Percentiles rank a stretch among this genome's conserved stretches.
Evolutionary conservation across 1,284 basidiomycete species (phyloP).

Genomic region (Trametes versicolor): DNA sequence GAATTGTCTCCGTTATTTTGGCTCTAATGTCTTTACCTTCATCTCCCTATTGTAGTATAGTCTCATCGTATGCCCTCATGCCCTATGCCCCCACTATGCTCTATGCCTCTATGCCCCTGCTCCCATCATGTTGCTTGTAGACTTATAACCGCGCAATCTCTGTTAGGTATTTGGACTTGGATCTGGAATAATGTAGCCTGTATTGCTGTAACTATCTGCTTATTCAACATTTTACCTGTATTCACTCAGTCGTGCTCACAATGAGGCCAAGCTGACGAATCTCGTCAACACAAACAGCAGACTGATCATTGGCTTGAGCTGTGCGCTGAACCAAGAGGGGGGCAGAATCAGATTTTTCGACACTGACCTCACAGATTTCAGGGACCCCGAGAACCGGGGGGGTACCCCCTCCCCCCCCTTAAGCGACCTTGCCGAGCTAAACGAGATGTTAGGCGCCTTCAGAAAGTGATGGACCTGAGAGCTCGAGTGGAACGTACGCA

Average conservation of each 20-base stretch:
- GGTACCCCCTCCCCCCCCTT: too few relatives aligned
- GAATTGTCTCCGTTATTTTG: background rate
- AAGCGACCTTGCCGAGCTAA: too few relatives aligned
- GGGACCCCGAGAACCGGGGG: too few relatives aligned
- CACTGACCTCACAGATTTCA: too few relatives aligned
- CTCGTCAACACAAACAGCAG: background rate
- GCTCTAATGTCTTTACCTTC: background rate
- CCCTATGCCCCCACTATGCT: conserved; percentile 11
- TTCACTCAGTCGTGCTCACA: background rate
- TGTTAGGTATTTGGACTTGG: background rate
- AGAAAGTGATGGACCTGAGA: too few relatives aligned
- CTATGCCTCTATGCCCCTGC: conserved; percentile 4
- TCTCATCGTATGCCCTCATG: background rate
- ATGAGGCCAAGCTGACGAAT: background rate
- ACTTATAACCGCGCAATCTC: background rate
- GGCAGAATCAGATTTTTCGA: too few relatives aligned
- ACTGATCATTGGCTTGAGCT: conserved; percentile 6
- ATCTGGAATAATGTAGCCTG: too few relatives aligned
- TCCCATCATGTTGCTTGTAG: background rate
- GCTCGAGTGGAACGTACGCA: too few relatives aligned
- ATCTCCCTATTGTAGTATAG: conserved; percentile 2
- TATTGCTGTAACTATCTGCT: background rate
- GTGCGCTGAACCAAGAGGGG: too few relatives aligned
- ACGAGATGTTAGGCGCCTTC: too few relatives aligned
- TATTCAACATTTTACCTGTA: background rate